phyloP scores from a whole-genome alignment of 2,329 filamentous ascomycete genomes.

The Paraphoma sp. region DNA sequence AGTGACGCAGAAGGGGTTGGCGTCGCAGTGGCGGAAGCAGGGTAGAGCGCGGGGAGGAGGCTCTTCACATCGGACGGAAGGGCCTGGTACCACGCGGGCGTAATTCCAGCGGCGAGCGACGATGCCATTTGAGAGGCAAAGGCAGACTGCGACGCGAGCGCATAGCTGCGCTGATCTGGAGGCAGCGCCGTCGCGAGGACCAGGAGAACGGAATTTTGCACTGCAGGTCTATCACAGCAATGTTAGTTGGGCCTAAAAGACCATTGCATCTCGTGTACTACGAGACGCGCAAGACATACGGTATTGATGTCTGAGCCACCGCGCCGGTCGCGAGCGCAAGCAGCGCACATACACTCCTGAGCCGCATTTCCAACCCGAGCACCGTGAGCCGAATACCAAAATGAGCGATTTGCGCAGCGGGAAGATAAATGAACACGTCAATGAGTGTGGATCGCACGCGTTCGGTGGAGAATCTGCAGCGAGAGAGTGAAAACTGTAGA shows the following conservation, averaged over 20 bases:
- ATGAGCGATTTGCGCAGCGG: slow-evolving; percentile 13
- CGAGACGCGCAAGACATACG: slow-evolving; percentile 21
- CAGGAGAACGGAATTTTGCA: slow-evolving; percentile 48
- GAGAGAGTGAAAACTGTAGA: slow-evolving; percentile 26
- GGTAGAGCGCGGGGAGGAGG: slow-evolving; percentile 48
- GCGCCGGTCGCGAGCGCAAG: slow-evolving; percentile 38
- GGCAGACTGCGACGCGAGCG: slow-evolving; percentile 50
- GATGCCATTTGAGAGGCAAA: slow-evolving; percentile 52
- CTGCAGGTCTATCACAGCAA: slow-evolving; percentile 17
- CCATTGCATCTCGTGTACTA: slow-evolving; percentile 12
- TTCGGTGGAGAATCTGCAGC: slow-evolving; percentile 17
- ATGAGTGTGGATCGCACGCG: slow-evolving; percentile 31
- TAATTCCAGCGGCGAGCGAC: slow-evolving; percentile 51
- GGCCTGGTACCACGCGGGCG: slow-evolving; percentile 54
- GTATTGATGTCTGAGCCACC: slow-evolving; percentile 29
- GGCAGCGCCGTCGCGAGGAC: slow-evolving; percentile 56
- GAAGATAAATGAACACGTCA: slow-evolving; percentile 14
- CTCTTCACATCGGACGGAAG: slow-evolving; percentile 55
- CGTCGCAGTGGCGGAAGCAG: slow-evolving; percentile 24
- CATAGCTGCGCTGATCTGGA: slow-evolving; percentile 47
- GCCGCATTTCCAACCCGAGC: slow-evolving; percentile 35
- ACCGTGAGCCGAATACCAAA: slow-evolving; percentile 4
- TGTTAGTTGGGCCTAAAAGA: slow-evolving; percentile 12
- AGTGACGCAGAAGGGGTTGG: slow-evolving; percentile 5
- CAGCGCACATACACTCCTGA: slow-evolving; percentile 33